Conservation (phyloP, 257 asterid genomes). For the Plectranthus barbatus region DNA sequence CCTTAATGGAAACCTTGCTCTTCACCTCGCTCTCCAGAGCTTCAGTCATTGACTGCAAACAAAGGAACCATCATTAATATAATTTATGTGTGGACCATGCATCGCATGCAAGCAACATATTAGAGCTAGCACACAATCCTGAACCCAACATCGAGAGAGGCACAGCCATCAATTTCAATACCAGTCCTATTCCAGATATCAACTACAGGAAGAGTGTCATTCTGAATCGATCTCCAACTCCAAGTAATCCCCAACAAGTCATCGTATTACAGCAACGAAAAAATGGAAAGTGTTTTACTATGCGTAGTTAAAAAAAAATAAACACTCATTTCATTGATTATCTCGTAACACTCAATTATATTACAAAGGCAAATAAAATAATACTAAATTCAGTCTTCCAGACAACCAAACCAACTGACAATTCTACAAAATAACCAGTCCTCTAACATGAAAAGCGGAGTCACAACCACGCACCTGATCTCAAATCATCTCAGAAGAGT, state of each 20-base stretch:
- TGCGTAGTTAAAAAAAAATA: not conserved
- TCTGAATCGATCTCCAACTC: not conserved
- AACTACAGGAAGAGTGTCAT: not conserved
- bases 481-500: not conserved
- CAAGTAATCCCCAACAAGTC: not conserved
- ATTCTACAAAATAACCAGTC: not conserved
- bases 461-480: not conserved
- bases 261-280: not conserved
- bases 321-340: not conserved
- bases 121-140: not conserved
- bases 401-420: not conserved
- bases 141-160: constrained; percentile 8
- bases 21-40: constrained; percentile 78
- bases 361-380: not conserved
- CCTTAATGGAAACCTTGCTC: constrained; percentile 80
- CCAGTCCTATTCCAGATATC: not conserved
- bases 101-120: not conserved
- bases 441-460: not conserved
- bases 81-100: not conserved
- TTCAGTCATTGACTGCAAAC: constrained; percentile 81
- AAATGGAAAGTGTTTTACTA: not conserved
- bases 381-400: not conserved
- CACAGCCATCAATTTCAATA: not conserved
- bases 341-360: not conserved
- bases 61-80: constrained; percentile 7